These are phyloP conservation scores for Botrytis porri DNA, from an alignment of 2,329 filamentous ascomycete genomes.

Conservation along the genomic window DNA sequence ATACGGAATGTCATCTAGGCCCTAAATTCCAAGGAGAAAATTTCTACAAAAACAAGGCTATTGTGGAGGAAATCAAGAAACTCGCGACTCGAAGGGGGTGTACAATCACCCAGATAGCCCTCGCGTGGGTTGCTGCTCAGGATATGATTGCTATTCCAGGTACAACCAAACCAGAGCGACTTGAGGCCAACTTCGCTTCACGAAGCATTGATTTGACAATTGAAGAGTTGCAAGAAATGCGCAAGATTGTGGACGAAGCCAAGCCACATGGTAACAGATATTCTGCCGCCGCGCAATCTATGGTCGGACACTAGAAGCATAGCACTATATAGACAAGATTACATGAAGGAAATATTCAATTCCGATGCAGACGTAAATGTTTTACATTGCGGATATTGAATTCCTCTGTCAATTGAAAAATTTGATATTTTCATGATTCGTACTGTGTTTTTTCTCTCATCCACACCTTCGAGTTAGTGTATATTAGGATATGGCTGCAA, in stretches of 20 bases:
- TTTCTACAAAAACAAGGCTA: not conserved
- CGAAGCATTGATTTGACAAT: not conserved
- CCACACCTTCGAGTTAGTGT: not conserved
- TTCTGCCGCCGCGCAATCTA: not conserved
- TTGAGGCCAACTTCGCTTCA: not conserved
- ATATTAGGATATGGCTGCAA: not conserved
- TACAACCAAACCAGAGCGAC: not conserved
- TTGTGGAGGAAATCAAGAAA: not conserved
- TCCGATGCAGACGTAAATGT: not conserved
- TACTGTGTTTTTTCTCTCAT: not conserved
- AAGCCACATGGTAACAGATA: not conserved
- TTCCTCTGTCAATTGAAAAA: not conserved
- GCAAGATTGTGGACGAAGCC: not conserved
- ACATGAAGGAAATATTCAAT: not conserved
- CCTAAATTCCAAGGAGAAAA: not conserved
- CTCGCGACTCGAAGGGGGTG: not conserved
- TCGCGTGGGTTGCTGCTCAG: not conserved
- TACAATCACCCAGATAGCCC: not conserved
- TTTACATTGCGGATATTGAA: not conserved
- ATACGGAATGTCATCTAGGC: not conserved
- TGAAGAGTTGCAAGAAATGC: not conserved
- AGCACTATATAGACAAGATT: not conserved
- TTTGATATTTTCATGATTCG: not conserved
- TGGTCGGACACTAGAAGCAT: not conserved
- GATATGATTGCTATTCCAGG: not conserved